Conservation (phyloP, 164 flowering plant species). For the Amborella trichopoda region DNA sequence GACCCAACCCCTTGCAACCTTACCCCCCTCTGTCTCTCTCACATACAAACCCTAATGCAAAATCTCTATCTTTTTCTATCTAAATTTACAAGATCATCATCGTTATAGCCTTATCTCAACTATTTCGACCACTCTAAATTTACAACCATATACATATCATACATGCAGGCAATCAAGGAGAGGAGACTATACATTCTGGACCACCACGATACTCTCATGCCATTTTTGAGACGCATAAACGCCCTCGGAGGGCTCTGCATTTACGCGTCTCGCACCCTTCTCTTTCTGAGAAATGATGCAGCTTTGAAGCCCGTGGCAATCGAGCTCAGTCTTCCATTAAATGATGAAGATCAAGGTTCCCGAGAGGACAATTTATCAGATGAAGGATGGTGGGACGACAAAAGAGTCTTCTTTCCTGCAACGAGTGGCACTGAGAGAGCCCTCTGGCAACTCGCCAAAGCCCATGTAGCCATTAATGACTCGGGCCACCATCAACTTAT, state of each 20-base stretch:
- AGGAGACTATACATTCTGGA: constrained; percentile 38
- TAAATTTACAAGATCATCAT: no score
- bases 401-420: constrained; percentile 27
- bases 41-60: no score
- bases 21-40: no score
- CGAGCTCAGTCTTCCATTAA: constrained; percentile 33
- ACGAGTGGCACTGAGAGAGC: constrained; percentile 24
- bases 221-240: constrained; percentile 31
- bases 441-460: constrained; percentile 52
- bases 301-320: constrained; percentile 50
- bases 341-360: not conserved
- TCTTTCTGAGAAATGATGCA: constrained; percentile 22
- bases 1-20: no score
- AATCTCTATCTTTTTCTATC: no score
- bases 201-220: constrained; percentile 48
- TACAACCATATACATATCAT: no score
- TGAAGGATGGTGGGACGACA: constrained; percentile 58
- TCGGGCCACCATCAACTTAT: constrained; percentile 44
- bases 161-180: constrained; percentile 33
- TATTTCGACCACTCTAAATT: no score
- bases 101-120: no score
- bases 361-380: no score
- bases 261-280: constrained; percentile 48
- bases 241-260: constrained; percentile 5
- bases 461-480: constrained; percentile 49